Evolutionary conservation across 2,329 filamentous ascomycete species (phyloP), one percentile per base, ranked within the genome.

Genomic region (Aspergillus aculeatinus): DNA sequence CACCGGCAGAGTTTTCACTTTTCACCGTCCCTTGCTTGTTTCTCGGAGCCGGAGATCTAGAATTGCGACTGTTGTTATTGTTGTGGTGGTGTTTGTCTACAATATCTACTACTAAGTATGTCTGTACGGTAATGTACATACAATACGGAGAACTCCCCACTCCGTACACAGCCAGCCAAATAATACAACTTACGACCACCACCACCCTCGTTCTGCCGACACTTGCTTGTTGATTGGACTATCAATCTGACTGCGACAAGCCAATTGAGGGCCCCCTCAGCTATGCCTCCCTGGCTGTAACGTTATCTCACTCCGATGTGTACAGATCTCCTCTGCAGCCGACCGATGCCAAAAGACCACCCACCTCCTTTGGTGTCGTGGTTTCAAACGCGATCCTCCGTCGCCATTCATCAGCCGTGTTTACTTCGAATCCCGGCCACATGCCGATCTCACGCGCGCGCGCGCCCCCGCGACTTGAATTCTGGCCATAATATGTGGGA

Each of bases 1-100:
- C 63, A 63, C 63, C 58, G 55, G 19, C 64, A 66, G 64, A 66
- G 58, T 66, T 66, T 27, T 27, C 27, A 9, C 27, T 27, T 42
- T 66, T 66, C 64, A 63, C 59, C 33, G 47, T 55, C 35, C 63
- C 64, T 55, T 55, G 53, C 64, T 66, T 64, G 58, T 60, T 58
- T 58, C 51, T 14, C 51, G 58, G 58, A 63, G 54, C 48, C 50
- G 62, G 60, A 56, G 62, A 62, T 62, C 62, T 60, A 55, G 62
- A 57, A 39, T 31, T 35, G 33, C 29, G 11, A 55, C 33, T 44
- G 48, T 51, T 31, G 33, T 42, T 61, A 56, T 44, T 59, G 53
- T 35, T 57, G 54, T 57, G 19, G 52, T 57, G 49, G 48, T 55
- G 48, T 44, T 62, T 19, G 53, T 25, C 51, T 42, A 31, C n/a